Conservation (phyloP, 768 basidiomycete genomes). For the Hirschioporus abietinus region DNA sequence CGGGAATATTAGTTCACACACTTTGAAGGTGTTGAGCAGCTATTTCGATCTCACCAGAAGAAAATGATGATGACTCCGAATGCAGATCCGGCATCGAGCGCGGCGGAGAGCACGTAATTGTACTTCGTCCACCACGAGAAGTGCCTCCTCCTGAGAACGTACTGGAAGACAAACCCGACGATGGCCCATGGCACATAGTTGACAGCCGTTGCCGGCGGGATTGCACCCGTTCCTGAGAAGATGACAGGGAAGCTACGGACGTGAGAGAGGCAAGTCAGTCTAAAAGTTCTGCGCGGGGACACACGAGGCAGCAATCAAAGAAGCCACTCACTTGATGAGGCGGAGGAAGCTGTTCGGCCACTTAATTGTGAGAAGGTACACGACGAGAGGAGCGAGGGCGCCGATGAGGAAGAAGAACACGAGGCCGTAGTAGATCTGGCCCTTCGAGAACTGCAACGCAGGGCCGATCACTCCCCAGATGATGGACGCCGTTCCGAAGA, state of each 20-base stretch:
- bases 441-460: conserved; percentile 15
- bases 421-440: conserved; percentile 13
- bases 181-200: conserved; percentile 42
- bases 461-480: conserved; percentile 29
- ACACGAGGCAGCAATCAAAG: too few species aligned
- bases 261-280: too few species aligned
- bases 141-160: conserved; percentile 23
- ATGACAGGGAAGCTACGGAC: conserved; percentile 34
- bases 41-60: conserved; percentile 29
- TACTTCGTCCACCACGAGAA: conserved; percentile 33
- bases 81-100: conserved; percentile 67
- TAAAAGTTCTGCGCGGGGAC: too few species aligned
- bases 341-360: conserved; percentile 18
- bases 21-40: background rate
- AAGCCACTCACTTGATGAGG: conserved; percentile 23
- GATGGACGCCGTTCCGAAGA: conserved; percentile 27
- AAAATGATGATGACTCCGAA: conserved; percentile 57
- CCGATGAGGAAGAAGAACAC: conserved; percentile 25
- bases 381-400: conserved; percentile 22
- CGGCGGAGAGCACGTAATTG: conserved; percentile 36
- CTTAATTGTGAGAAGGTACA: conserved; percentile 17
- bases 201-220: conserved; percentile 42
- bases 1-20: background rate
- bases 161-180: conserved; percentile 43
- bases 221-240: conserved; percentile 31